A percentile compares a stretch with the other conserved stretches of the same genome.
phyloP scores from a whole-genome alignment of 371 early-diverging fungal genomes.

The Massospora cicadina region DNA sequence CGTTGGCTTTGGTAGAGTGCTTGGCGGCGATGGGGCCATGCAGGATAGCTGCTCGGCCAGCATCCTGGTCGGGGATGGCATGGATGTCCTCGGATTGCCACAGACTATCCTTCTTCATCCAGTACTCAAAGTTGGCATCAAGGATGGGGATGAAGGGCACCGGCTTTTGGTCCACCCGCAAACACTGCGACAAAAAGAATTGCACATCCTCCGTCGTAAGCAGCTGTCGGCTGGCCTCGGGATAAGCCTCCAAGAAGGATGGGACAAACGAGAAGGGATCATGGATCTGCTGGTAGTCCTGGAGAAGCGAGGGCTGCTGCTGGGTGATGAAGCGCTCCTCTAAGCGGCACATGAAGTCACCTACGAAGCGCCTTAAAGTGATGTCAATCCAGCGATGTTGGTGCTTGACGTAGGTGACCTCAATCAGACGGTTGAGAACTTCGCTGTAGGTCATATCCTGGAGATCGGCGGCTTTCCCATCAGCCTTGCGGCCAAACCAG shows the following conservation, averaged over 20 bases:
- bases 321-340: slow-evolving; percentile 75
- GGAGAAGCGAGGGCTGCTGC: slow-evolving; percentile 38
- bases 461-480: slow-evolving; percentile 54
- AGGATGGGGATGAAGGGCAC: slow-evolving; percentile 82
- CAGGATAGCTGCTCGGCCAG: slow-evolving; percentile 79
- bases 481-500: slow-evolving; percentile 84
- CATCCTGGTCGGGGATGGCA: slow-evolving; percentile 81
- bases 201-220: slow-evolving; percentile 80
- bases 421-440: slow-evolving; percentile 65
- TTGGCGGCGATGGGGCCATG: slow-evolving; percentile 87
- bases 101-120: slow-evolving; percentile 93
- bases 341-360: slow-evolving; percentile 73
- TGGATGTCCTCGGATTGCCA: slow-evolving; percentile 90
- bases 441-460: slow-evolving; percentile 90
- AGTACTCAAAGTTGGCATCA: slow-evolving; percentile 81
- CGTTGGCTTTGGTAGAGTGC: slow-evolving; percentile 56
- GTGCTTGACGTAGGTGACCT: slow-evolving; percentile 61
- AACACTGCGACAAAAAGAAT: slow-evolving; percentile 70
- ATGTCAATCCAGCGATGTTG: slow-evolving; percentile 76
- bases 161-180: slow-evolving; percentile 72
- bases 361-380: slow-evolving; percentile 60
- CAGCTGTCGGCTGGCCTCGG: slow-evolving; percentile 52
- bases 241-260: slow-evolving; percentile 64
- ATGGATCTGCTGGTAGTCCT: slow-evolving; percentile 48
- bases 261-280: slow-evolving; percentile 44